Conservation (phyloP, 371 early-diverging fungal genomes). For the Paraphysoderma sedebokerense region DNA sequence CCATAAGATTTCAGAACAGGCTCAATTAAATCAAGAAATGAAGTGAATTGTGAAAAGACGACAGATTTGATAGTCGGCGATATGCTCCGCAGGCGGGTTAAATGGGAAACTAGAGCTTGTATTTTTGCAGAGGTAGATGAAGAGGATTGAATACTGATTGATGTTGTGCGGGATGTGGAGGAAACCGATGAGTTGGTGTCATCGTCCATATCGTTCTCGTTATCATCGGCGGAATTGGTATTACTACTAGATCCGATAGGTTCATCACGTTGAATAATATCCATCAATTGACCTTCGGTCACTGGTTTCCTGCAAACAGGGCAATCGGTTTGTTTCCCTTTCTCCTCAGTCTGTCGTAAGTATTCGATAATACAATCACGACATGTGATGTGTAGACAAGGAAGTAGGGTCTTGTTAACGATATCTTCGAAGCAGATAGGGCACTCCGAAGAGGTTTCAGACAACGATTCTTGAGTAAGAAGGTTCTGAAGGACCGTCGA, state of each 20-base stretch:
- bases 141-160: no score
- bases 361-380: slow-evolving; percentile 31
- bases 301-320: slow-evolving; percentile 39
- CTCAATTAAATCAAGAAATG: slow-evolving; percentile 47
- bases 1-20: slow-evolving; percentile 26
- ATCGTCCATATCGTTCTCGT: no score
- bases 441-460: slow-evolving; percentile 16
- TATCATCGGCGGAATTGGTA: no score
- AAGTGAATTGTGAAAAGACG: slow-evolving; percentile 74
- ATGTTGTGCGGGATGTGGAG: no score
- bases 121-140: no score
- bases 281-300: slow-evolving; percentile 26
- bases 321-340: slow-evolving; percentile 34
- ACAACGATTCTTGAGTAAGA: slow-evolving; percentile 7
- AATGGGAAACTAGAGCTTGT: background rate
- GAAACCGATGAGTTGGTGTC: no score
- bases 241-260: no score
- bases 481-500: slow-evolving; percentile 4
- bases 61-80: slow-evolving; percentile 35
- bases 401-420: slow-evolving; percentile 29
- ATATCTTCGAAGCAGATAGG: slow-evolving; percentile 32
- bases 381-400: slow-evolving; percentile 49
- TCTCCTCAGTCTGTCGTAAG: slow-evolving; percentile 26
- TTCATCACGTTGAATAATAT: no score
- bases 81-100: background rate